Evolutionary conservation across 139 green algal species (phyloP).

Genomic region (Picochlorum sp.): DNA sequence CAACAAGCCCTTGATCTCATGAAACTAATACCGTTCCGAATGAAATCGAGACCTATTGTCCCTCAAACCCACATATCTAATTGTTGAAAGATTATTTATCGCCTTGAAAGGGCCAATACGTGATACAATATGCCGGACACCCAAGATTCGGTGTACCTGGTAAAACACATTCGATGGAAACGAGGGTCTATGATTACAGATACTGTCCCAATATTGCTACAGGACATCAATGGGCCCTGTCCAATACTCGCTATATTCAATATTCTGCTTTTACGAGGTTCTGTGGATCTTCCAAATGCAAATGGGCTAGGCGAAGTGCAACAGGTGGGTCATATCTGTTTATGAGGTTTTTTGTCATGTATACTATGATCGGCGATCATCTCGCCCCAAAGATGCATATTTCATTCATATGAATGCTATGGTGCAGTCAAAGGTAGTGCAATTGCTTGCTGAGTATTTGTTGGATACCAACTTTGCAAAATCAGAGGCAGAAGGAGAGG

Average conservation of each 20-base stretch:
- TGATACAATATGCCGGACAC: not conserved
- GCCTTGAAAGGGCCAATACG: too few species aligned
- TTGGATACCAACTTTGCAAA: conserved; percentile 52
- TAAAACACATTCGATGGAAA: conserved; percentile 39
- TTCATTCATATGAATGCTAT: not conserved
- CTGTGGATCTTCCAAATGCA: conserved; percentile 49
- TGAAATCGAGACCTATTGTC: too few species aligned
- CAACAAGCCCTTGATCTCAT: too few species aligned
- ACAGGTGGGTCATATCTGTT: conserved; percentile 18
- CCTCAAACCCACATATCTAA: too few species aligned
- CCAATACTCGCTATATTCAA: conserved; percentile 86
- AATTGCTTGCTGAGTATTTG: conserved; percentile 64
- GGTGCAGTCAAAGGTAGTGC: conserved; percentile 50
- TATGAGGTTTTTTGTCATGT: not conserved
- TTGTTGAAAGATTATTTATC: too few species aligned
- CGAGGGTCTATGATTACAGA: not conserved
- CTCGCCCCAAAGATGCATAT: too few species aligned
- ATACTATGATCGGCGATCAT: too few species aligned
- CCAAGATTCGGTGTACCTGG: conserved; percentile 22
- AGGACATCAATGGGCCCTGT: conserved; percentile 93
- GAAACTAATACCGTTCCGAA: too few species aligned
- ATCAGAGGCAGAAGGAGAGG: conserved; percentile 9
- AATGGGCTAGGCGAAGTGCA: conserved; percentile 30
- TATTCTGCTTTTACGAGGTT: conserved; percentile 65
- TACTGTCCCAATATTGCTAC: conserved; percentile 59